These are phyloP conservation scores for Debaryomyces robertsiae DNA, from an alignment of 1,139 yeast genomes.

Conservation along the genomic window DNA sequence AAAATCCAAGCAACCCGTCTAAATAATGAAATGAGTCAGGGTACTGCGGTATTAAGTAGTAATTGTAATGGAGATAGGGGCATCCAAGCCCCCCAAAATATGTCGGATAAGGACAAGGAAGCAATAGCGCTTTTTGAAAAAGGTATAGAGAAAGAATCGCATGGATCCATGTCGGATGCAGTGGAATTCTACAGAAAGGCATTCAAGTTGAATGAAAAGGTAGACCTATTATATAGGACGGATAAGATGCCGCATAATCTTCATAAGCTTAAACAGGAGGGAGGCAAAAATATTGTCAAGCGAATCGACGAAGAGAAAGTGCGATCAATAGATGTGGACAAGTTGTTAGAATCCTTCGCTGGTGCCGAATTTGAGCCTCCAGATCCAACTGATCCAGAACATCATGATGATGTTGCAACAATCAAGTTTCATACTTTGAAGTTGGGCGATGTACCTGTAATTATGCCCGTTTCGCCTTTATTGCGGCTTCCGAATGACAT, in stretches of 20 bases:
- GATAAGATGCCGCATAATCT: constrained; percentile 42
- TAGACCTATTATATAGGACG: constrained; percentile 66
- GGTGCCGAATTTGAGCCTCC: constrained; percentile 34
- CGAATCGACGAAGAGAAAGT: constrained; percentile 36
- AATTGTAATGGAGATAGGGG: not conserved
- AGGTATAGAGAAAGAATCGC: constrained; percentile 72
- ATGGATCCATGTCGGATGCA: constrained; percentile 82
- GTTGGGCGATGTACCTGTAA: constrained; percentile 20
- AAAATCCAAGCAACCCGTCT: too few species aligned
- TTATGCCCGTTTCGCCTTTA: constrained; percentile 56
- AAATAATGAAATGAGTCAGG: constrained; percentile 14
- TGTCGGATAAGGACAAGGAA: constrained; percentile 24
- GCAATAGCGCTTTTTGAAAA: constrained; percentile 69
- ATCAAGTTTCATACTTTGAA: constrained; percentile 38
- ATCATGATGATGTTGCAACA: constrained; percentile 22
- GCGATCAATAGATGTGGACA: constrained; percentile 40
- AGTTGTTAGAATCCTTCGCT: constrained; percentile 35
- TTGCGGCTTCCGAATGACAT: constrained; percentile 67
- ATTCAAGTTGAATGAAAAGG: constrained; percentile 62
- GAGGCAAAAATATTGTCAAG: constrained; percentile 33
- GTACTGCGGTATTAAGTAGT: constrained; percentile 12
- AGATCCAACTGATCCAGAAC: constrained; percentile 22
- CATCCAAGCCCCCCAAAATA: not conserved
- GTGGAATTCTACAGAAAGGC: constrained; percentile 73
- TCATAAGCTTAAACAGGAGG: constrained; percentile 26